A percentile compares a stretch with the other conserved stretches of the same genome.
Conservation (phyloP, 805 yeast species). For the Metschnikowia lachancei region DNA sequence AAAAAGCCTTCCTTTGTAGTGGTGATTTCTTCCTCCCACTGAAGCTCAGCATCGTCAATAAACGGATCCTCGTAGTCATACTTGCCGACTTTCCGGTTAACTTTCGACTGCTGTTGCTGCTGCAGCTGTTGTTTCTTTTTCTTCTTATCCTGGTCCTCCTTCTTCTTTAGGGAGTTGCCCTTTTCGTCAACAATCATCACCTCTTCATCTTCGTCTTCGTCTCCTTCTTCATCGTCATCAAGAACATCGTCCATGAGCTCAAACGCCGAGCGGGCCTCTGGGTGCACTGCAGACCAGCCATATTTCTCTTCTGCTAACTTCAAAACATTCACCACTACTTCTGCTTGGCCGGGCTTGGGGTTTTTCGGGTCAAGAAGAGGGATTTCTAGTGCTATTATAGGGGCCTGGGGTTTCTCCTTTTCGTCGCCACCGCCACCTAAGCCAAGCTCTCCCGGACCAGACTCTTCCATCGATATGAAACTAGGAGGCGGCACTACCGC, state of each 20-base stretch:
- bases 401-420: slow-evolving; percentile 23
- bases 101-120: slow-evolving; percentile 42
- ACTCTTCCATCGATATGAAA: slow-evolving; percentile 17
- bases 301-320: slow-evolving; percentile 78
- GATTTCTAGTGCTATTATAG: slow-evolving; percentile 54
- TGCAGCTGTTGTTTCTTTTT: slow-evolving; percentile 43
- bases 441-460: slow-evolving; percentile 6
- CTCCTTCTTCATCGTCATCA: slow-evolving; percentile 50
- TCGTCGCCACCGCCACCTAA: slow-evolving; percentile 14
- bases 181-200: slow-evolving; percentile 24
- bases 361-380: slow-evolving; percentile 48
- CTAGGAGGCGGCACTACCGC: slow-evolving; percentile 20
- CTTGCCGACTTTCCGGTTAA: slow-evolving; percentile 79
- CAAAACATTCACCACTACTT: slow-evolving; percentile 67
- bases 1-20: slow-evolving; percentile 94
- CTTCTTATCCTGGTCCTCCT: slow-evolving; percentile 40
- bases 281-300: slow-evolving; percentile 73
- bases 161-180: slow-evolving; percentile 17
- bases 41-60: slow-evolving; percentile 89
- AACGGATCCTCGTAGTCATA: slow-evolving; percentile 94
- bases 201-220: slow-evolving; percentile 46
- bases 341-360: slow-evolving; percentile 56
- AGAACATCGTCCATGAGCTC: slow-evolving; percentile 49
- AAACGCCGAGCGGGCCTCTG: slow-evolving; percentile 57
- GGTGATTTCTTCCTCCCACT: slow-evolving; percentile 91